Evolutionary conservation across 2,329 filamentous ascomycete genomes (phyloP).

Genomic region (Diaporthe ilicicola): DNA sequence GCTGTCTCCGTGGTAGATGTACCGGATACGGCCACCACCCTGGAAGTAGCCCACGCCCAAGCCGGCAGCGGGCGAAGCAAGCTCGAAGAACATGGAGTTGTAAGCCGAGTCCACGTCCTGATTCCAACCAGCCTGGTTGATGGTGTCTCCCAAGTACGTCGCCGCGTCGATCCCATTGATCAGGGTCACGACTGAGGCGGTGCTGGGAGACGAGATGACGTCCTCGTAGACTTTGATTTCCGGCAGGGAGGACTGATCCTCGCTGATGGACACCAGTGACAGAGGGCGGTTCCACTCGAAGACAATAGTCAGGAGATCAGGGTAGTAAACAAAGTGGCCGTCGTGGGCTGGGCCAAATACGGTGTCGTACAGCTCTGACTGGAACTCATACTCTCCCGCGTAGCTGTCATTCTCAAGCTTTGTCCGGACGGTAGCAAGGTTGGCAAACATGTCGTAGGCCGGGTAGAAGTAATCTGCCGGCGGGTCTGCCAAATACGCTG

Average conservation of each 20-base stretch:
- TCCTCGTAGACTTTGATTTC: conserved; percentile 60
- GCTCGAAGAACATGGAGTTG: conserved; percentile 49
- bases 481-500: conserved; percentile 48
- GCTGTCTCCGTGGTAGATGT: conserved; percentile 39
- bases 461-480: conserved; percentile 49
- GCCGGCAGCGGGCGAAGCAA: conserved; percentile 35
- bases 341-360: conserved; percentile 51
- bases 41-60: conserved; percentile 42
- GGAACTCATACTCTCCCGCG: conserved; percentile 50
- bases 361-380: conserved; percentile 48
- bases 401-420: conserved; percentile 46
- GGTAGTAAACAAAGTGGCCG: conserved; percentile 51
- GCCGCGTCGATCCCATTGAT: conserved; percentile 43
- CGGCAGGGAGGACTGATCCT: conserved; percentile 43
- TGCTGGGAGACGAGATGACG: conserved; percentile 36
- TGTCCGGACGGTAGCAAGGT: conserved; percentile 43
- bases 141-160: conserved; percentile 50
- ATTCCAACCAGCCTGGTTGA: conserved; percentile 48
- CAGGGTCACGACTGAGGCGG: conserved; percentile 36
- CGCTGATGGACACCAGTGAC: conserved; percentile 52
- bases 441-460: conserved; percentile 48
- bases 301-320: conserved; percentile 48
- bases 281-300: conserved; percentile 47
- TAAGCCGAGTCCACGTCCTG: conserved; percentile 45
- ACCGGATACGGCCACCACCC: conserved; percentile 43